phyloP scores from a whole-genome alignment of 306 rosid species.

The Morella rubra region DNA sequence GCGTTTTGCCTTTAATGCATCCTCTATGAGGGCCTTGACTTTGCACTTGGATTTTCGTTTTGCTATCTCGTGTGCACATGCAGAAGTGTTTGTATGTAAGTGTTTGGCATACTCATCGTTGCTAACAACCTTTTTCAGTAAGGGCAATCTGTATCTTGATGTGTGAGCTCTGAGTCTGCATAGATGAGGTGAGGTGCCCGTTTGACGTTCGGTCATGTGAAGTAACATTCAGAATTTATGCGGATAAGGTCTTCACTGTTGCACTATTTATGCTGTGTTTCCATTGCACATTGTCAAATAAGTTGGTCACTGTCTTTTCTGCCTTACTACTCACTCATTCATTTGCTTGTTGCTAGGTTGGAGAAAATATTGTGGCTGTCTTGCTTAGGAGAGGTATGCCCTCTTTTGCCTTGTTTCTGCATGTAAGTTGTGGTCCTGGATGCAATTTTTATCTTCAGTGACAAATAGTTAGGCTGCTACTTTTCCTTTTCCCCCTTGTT shows the following conservation, averaged over 20 bases:
- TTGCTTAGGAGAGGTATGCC: conserved; percentile 34
- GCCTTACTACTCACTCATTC: conserved; percentile 34
- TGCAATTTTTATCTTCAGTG: conserved; percentile 11
- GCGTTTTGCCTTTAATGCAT: conserved; percentile 1
- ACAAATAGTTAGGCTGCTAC: conserved; percentile 24
- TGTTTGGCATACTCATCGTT: not conserved
- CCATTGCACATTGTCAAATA: too few species aligned
- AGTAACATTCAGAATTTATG: not conserved
- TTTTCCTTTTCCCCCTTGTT: conserved; percentile 5
- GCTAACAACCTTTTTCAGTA: not conserved
- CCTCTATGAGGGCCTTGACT: not conserved
- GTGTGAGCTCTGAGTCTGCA: conserved; percentile 4
- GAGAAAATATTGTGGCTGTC: conserved; percentile 34
- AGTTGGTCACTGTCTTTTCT: conserved; percentile 14
- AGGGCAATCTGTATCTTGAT: not conserved
- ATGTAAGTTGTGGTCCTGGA: conserved; percentile 28
- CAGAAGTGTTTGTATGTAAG: not conserved
- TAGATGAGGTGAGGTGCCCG: conserved; percentile 9
- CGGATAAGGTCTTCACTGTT: conserved; percentile 16
- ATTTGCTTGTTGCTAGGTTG: conserved; percentile 49
- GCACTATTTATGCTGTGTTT: too few species aligned
- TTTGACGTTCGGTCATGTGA: conserved; percentile 3
- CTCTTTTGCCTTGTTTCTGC: conserved; percentile 1
- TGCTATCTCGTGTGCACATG: not conserved
- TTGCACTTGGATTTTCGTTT: not conserved